Evolutionary conservation across 306 rosid species (phyloP).

Genomic region (Adenanthera pavonina): DNA sequence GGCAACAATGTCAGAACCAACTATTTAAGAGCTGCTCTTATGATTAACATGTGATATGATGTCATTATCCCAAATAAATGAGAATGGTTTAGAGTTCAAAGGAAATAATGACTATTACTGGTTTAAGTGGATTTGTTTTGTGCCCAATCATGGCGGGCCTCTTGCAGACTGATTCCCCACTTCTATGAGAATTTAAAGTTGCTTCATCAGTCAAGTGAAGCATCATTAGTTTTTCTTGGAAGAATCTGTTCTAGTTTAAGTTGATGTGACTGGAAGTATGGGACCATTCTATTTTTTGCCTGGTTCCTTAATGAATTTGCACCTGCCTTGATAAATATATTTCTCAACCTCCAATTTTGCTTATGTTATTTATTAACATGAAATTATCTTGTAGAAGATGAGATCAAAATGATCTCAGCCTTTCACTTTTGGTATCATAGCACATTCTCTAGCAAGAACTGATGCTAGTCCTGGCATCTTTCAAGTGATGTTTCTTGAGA

Average conservation of each 20-base stretch:
- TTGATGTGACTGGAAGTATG: background rate
- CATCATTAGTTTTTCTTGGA: background rate
- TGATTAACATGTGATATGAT: background rate
- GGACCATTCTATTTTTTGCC: background rate
- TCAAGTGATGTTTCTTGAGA: background rate
- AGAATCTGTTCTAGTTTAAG: background rate
- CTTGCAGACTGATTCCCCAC: background rate
- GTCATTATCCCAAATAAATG: background rate
- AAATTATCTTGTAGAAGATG: background rate
- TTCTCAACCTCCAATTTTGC: background rate
- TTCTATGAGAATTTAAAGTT: background rate
- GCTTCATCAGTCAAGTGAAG: background rate
- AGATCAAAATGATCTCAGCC: background rate
- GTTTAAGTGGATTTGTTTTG: background rate
- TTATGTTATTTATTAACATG: background rate
- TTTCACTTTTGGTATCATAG: background rate
- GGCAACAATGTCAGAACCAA: background rate
- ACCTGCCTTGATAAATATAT: background rate
- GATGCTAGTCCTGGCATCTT: constrained; percentile 22
- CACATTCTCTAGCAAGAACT: background rate
- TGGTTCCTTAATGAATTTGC: background rate
- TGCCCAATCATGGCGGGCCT: background rate
- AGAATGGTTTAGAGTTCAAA: background rate
- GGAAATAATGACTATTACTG: background rate
- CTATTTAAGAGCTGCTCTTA: background rate